A percentile compares a stretch with the other conserved stretches of the same genome.
phyloP scores from a whole-genome alignment of 805 yeast genomes.

The Suhomyces sp. region DNA sequence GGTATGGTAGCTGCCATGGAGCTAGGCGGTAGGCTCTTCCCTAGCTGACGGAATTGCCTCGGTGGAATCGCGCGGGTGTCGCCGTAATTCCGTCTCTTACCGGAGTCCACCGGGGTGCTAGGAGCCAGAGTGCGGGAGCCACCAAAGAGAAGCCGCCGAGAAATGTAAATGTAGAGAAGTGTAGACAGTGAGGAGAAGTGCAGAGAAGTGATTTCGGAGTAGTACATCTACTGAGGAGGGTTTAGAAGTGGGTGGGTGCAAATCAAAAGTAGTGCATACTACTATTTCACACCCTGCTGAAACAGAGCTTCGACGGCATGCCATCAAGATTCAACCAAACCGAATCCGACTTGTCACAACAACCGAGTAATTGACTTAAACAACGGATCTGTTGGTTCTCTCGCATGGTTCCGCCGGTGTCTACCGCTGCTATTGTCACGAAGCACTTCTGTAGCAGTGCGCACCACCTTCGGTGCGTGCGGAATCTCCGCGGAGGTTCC shows the following conservation, averaged over 20 bases:
- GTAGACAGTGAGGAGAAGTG: neutral
- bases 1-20: neutral
- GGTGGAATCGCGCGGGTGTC: neutral
- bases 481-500: conserved; percentile 6
- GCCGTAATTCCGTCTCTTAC: neutral
- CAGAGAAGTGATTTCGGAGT: neutral
- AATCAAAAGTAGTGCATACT: too few relatives aligned
- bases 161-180: too few relatives aligned
- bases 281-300: too few relatives aligned
- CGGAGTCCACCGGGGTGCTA: neutral
- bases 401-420: neutral
- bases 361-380: neutral
- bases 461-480: neutral
- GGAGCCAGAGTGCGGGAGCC: neutral
- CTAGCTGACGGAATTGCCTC: neutral
- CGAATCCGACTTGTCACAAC: neutral
- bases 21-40: neutral
- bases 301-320: too few relatives aligned
- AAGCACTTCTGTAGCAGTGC: neutral
- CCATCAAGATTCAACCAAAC: too few relatives aligned
- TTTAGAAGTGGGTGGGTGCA: neutral
- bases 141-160: too few relatives aligned
- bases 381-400: neutral
- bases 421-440: too few relatives aligned
- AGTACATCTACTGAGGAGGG: neutral